phyloP scores from a whole-genome alignment of 192 early-diverging fungal species.

The Endogone sp. region DNA sequence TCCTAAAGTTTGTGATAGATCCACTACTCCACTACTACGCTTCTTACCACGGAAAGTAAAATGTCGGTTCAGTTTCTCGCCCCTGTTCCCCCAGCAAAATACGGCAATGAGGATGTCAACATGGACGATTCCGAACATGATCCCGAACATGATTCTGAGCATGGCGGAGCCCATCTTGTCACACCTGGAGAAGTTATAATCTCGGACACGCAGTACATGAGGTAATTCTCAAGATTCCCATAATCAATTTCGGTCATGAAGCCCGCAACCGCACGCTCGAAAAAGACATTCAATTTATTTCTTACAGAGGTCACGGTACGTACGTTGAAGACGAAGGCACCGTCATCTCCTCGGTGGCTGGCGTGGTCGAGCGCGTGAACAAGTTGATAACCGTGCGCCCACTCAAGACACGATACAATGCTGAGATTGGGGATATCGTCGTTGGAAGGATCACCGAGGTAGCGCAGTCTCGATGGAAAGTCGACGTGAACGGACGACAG shows the following conservation, averaged over 20 bases:
- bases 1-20: too few species aligned
- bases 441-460: conserved; percentile 93
- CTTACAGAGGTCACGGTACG: conserved; percentile 81
- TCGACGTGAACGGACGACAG: conserved; percentile 84
- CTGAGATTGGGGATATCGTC: conserved; percentile 96
- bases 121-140: conserved; percentile 14
- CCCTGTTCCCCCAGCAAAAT: conserved; percentile 6
- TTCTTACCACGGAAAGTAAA: too few species aligned
- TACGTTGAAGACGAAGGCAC: conserved; percentile 59
- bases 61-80: conserved; percentile 5
- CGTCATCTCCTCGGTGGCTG: conserved; percentile 84
- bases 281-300: background rate
- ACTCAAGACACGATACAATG: conserved; percentile 82
- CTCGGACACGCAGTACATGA: conserved; percentile 71
- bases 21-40: too few species aligned
- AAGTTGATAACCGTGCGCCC: conserved; percentile 91
- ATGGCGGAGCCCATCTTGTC: conserved; percentile 40
- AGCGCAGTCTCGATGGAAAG: conserved; percentile 89
- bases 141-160: conserved; percentile 9
- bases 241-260: too few species aligned
- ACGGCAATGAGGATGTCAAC: conserved; percentile 38
- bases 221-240: conserved; percentile 33
- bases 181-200: conserved; percentile 79
- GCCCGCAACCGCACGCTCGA: too few species aligned
- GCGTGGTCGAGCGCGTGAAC: conserved; percentile 91